Evolutionary conservation across 1,139 yeast species (phyloP).

Genomic region (Debaryomyces robertsiae): DNA sequence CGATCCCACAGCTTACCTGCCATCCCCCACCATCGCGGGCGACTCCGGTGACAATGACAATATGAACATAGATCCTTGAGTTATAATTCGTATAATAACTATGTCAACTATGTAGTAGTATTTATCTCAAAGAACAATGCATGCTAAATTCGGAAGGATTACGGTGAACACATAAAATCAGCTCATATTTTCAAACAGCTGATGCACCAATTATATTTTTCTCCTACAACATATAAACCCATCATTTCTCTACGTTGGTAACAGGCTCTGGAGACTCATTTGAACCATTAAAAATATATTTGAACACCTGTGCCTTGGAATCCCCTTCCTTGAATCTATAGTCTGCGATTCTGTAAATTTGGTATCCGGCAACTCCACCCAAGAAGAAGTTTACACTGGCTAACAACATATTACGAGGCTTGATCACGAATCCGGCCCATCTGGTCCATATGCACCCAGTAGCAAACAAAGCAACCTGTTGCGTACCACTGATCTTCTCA

Average conservation of each 20-base stretch:
- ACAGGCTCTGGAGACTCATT: slow-evolving; percentile 1
- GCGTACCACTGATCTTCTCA: slow-evolving; percentile 88
- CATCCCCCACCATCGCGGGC: not conserved
- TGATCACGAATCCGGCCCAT: slow-evolving; percentile 91
- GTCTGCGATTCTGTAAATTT: slow-evolving; percentile 66
- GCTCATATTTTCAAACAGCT: not conserved
- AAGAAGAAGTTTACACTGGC: slow-evolving; percentile 95
- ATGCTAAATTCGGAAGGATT: slow-evolving; percentile 1
- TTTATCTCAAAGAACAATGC: slow-evolving; percentile 4
- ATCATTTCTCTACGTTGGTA: slow-evolving; percentile 1
- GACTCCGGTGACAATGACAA: slow-evolving; percentile 15
- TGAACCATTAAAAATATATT: slow-evolving; percentile 53
- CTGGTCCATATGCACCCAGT: slow-evolving; percentile 98
- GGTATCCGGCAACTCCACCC: slow-evolving; percentile 88
- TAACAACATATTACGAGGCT: slow-evolving; percentile 80
- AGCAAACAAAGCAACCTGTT: slow-evolving; percentile 83
- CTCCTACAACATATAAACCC: not conserved
- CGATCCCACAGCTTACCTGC: not conserved
- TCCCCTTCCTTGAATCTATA: slow-evolving; percentile 60
- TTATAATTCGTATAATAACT: not conserved
- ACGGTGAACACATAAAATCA: slow-evolving; percentile 1
- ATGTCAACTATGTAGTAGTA: not conserved
- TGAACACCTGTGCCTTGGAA: slow-evolving; percentile 52
- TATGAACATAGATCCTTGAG: slow-evolving; percentile 19
- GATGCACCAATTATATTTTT: too few species aligned